Evolutionary conservation across 2,329 filamentous ascomycete species (phyloP), one percentile per base, ranked within the genome.

Genomic region (Sporothrix inflata): DNA sequence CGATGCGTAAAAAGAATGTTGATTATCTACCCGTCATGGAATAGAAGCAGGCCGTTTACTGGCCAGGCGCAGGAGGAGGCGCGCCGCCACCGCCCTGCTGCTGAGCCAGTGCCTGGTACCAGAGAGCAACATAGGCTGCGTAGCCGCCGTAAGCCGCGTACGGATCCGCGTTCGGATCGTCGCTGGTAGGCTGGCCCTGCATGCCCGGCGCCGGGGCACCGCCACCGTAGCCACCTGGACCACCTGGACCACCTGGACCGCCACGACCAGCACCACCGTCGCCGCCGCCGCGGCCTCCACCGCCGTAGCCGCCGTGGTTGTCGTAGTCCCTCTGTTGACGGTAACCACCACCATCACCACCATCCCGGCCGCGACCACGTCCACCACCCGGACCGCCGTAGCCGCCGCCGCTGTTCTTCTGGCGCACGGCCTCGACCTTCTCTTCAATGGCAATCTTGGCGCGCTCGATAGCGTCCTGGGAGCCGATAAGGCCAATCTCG

Each of bases 371-470:
- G 70, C 81, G 78, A 74, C 81, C 81, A 42, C 82, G 82, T 71
- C 80, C 82, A 77, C 85, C 71, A 16, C 69, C 65, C 83, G 82
- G 79, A 74, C 83, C 82, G 63, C 79, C 78, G 73, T 85, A 82
- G 68, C 83, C 81, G 34, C 82, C 82, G 49, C 83, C 83, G 73
- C 80, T 83, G 78, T 85, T 88, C 83, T 89, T 89, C 77, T 88
- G 85, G 71, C 84, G 84, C 80, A 95, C 93, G 79, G 93, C 91
- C 74, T 97, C 93, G 66, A 97, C 93, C 83, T 97, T 97, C 76
- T 97, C 94, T 80, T 94, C 92, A 74, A 97, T 97, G 57, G 93
- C 92, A 77, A 86, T 86, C 83, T 97, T 97, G 47, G 94, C 94
- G 75, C 89, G 88, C 69, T 89, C 89, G 78, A 97, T 96, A 71